These are phyloP conservation scores for Bretschneidera sinensis DNA, from an alignment of 345 rosid genomes.

Conservation along the genomic window DNA sequence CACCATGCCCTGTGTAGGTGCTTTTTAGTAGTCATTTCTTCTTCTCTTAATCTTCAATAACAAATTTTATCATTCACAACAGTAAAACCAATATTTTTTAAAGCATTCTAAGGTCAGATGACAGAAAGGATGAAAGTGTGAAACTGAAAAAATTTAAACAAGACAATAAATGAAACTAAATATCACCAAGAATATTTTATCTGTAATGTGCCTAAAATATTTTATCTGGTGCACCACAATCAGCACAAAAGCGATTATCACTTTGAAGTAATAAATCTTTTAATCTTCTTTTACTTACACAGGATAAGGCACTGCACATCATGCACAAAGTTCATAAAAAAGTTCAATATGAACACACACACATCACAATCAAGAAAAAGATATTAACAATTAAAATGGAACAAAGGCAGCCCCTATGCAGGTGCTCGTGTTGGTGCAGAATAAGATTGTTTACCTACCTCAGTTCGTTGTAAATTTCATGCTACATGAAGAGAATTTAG, in stretches of 20 bases:
- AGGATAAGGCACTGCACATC: conserved; percentile 1
- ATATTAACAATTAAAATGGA: not conserved
- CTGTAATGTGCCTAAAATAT: not conserved
- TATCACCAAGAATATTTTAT: not conserved
- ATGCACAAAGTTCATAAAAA: conserved; percentile 4
- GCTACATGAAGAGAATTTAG: too few species aligned
- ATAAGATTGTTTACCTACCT: too few species aligned
- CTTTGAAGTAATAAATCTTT: conserved; percentile 61
- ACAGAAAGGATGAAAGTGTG: not conserved
- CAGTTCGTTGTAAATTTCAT: too few species aligned
- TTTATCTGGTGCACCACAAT: conserved; percentile 81
- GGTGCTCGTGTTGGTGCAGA: too few species aligned
- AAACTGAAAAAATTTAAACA: not conserved
- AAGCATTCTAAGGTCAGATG: not conserved
- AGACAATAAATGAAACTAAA: not conserved
- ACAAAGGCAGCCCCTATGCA: too few species aligned
- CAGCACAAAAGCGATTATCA: conserved; percentile 91
- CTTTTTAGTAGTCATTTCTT: too few species aligned
- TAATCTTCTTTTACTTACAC: conserved; percentile 68
- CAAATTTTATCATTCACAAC: too few species aligned
- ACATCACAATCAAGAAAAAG: not conserved
- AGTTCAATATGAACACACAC: too few species aligned
- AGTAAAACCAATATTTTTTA: not conserved
- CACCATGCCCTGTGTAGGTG: too few species aligned
- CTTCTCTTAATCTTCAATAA: too few species aligned